Conservation (phyloP, 768 basidiomycete species). For the Boletus pseudo-olivaceus region DNA sequence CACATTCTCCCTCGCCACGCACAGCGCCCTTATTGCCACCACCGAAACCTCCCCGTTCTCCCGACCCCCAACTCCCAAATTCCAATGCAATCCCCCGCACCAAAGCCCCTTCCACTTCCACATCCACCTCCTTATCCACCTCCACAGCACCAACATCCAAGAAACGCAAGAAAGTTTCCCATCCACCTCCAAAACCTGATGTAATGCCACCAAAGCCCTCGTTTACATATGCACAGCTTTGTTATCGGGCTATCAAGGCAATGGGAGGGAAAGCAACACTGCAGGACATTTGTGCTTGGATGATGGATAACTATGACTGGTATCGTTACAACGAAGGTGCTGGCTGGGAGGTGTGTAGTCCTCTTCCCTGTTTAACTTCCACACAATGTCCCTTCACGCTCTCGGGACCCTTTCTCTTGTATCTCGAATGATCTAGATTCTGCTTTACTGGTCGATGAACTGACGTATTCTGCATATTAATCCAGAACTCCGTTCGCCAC, state of each 20-base stretch:
- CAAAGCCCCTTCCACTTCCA: conserved; percentile 34
- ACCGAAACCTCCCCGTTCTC: conserved; percentile 44
- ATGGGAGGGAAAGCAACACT: conserved; percentile 84
- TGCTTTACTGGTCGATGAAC: conserved; percentile 2
- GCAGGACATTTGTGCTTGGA: conserved; percentile 91
- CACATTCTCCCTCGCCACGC: conserved; percentile 66
- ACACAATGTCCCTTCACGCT: not conserved
- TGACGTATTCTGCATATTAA: conserved; percentile 8
- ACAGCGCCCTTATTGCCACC: conserved; percentile 41
- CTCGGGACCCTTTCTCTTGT: not conserved
- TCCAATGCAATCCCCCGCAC: conserved; percentile 53
- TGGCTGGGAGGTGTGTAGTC: conserved; percentile 81
- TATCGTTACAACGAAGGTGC: conserved; percentile 79
- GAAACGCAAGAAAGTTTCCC: conserved; percentile 66
- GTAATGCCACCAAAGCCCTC: conserved; percentile 88
- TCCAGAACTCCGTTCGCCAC: conserved; percentile 90
- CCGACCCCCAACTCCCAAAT: conserved; percentile 57
- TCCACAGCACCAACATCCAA: conserved; percentile 38
- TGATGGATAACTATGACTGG: conserved; percentile 84
- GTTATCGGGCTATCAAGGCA: conserved; percentile 82
- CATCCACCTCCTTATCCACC: conserved; percentile 4
- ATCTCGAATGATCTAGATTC: not conserved
- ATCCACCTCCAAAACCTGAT: conserved; percentile 52
- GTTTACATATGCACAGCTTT: conserved; percentile 88
- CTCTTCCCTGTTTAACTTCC: not conserved